Base-by-base conservation (phyloP, 2,329 filamentous ascomycete species). In the Plectosphaerella plurivora region DNA sequence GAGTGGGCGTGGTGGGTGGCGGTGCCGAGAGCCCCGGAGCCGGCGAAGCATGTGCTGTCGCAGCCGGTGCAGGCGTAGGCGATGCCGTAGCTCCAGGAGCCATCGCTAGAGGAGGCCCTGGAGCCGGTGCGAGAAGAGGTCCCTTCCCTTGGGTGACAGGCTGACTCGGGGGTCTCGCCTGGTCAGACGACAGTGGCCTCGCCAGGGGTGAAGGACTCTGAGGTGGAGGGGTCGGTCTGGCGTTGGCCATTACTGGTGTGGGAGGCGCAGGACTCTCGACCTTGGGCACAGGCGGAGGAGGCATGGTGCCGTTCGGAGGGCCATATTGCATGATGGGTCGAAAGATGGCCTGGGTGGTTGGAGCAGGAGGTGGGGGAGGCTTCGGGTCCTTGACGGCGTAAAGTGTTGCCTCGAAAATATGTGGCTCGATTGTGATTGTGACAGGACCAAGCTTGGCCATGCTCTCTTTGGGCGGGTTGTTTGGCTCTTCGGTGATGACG, bases 381-480 rank as follows among this genome's bases (percentile, higher is more conserved):
- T 81, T 83, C 8, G 79, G 75, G 50, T 88, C 85, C 62, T 88
- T 88, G 53, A 91, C 83, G 18, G 81, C 79, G 63, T 79, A 91
- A 74, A 91, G 82, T 46, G 81, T 86, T 15, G 88, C 88, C 59
- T 91, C 87, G 60, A 94, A 83, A 44, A 88, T 81, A 64, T 94
- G 88, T 45, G 90, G 90, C 66, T 92, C 89, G 54, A 92, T 83
- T 20, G 83, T 87, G 56, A 95, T 83, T 35, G 84, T 84, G 56
- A 89, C 84, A 59, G 81, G 81, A 59, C 90, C 89, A 20, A 90
- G 79, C 66, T 85, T 88, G 57, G 79, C 75, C 84, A 91, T 89
- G 56, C 79, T 84, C 45, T 90, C 81, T 67, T 88, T 84, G 56
- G 84, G 71, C 2, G 85, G 86, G 60, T 89, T 88, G 59, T 84